phyloP scores from a whole-genome alignment of 2,329 filamentous ascomycete species.

The Nothophoma quercina region DNA sequence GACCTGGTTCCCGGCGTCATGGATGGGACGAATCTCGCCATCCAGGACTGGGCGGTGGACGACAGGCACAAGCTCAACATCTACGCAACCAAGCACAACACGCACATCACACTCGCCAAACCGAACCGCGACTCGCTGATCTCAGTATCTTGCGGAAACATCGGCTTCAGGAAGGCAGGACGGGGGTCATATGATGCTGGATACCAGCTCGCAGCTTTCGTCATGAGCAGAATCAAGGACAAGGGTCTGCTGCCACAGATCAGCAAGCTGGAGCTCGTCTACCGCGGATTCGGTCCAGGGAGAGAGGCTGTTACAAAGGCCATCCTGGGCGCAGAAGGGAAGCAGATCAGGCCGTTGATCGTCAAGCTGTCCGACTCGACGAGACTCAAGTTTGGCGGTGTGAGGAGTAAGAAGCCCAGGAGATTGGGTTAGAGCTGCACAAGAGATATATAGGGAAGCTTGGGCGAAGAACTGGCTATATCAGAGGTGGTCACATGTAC shows the following conservation, averaged over 20 bases:
- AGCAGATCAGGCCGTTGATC: conserved; percentile 75
- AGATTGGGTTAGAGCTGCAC: conserved; percentile 68
- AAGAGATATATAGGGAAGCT: conserved; percentile 40
- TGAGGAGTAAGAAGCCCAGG: conserved; percentile 82
- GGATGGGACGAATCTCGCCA: conserved; percentile 22
- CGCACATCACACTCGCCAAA: conserved; percentile 86
- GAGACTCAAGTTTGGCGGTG: conserved; percentile 93
- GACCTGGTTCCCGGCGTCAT: conserved; percentile 30
- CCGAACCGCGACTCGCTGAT: conserved; percentile 82
- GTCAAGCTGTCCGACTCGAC: conserved; percentile 84
- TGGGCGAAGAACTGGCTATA: background rate
- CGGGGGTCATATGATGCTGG: conserved; percentile 88
- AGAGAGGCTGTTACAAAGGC: conserved; percentile 91
- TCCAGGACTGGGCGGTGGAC: conserved; percentile 42
- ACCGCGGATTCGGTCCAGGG: conserved; percentile 85
- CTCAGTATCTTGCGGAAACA: conserved; percentile 81
- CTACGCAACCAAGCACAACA: conserved; percentile 90
- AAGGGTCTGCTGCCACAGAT: conserved; percentile 80
- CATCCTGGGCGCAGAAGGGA: conserved; percentile 84
- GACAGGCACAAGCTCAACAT: conserved; percentile 88
- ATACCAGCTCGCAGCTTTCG: conserved; percentile 86
- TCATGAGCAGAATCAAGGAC: conserved; percentile 85
- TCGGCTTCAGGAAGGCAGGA: conserved; percentile 87
- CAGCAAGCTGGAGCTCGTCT: conserved; percentile 76
- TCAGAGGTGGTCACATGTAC: conserved; percentile 23